A percentile compares a stretch with the other conserved stretches of the same genome.
phyloP scores from a whole-genome alignment of 179 eudicot species.

The Amaranthus tricolor region DNA sequence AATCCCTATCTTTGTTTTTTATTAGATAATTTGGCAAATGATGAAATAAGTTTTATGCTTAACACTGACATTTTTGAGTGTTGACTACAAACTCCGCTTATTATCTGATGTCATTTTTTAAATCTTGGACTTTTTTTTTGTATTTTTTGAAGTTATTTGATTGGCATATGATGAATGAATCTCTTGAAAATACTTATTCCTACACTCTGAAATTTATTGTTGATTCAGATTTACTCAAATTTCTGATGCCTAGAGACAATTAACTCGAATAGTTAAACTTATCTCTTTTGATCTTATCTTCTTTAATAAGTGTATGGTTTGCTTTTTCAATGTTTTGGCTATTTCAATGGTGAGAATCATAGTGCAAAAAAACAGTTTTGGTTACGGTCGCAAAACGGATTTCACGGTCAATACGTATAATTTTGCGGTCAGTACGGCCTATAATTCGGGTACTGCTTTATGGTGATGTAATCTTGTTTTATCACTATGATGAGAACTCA shows the following conservation, averaged over 20 bases:
- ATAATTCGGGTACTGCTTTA: no score
- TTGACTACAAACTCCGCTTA: slow-evolving; percentile 33
- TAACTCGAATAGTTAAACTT: no score
- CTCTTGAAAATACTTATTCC: slow-evolving; percentile 19
- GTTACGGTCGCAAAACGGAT: no score
- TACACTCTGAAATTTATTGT: slow-evolving; percentile 31
- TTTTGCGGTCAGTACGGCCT: no score
- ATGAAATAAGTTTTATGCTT: slow-evolving; percentile 41
- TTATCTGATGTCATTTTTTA: slow-evolving; percentile 31
- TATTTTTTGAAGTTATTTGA: background rate
- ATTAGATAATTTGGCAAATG: slow-evolving; percentile 31
- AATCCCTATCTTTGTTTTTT: slow-evolving; percentile 3
- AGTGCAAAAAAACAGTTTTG: no score
- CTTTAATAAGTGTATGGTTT: no score
- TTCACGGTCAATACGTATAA: no score
- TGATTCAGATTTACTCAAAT: slow-evolving; percentile 60
- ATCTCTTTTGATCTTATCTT: no score
- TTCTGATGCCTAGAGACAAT: slow-evolving; percentile 32
- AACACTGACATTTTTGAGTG: slow-evolving; percentile 48
- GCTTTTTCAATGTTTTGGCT: no score
- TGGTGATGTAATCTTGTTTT: no score
- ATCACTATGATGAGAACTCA: no score
- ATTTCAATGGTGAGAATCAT: no score
- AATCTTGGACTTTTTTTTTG: background rate
- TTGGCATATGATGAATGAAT: slow-evolving; percentile 23